A percentile compares a stretch with the other conserved stretches of the same genome.
These are phyloP conservation scores for Tuber magnatum DNA, from an alignment of 495 filamentous ascomycete genomes.

Conservation along the genomic window DNA sequence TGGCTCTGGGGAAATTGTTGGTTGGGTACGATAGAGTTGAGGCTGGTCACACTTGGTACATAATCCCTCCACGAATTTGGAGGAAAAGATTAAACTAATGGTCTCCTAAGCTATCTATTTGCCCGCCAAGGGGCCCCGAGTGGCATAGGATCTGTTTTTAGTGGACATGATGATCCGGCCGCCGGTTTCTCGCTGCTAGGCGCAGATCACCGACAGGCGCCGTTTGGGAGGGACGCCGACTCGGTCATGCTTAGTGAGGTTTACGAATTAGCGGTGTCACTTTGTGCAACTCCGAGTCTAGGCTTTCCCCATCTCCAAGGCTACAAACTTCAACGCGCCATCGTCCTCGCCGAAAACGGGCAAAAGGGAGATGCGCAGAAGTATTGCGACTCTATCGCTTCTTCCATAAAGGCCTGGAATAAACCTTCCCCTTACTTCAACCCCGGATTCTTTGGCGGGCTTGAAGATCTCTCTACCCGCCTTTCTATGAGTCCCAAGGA, in stretches of 20 bases:
- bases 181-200: conserved; percentile 76
- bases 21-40: conserved; percentile 78
- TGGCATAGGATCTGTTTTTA: conserved; percentile 54
- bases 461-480: conserved; percentile 77
- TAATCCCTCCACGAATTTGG: conserved; percentile 45
- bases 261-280: conserved; percentile 71
- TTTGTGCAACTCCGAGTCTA: conserved; percentile 28
- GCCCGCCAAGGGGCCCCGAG: conserved; percentile 47
- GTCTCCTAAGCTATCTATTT: conserved; percentile 48
- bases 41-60: conserved; percentile 82
- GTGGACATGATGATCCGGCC: conserved; percentile 74
- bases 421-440: conserved; percentile 79
- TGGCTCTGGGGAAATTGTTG: conserved; percentile 76
- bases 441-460: conserved; percentile 57
- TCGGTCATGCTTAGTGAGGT: conserved; percentile 81
- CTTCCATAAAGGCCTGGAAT: conserved; percentile 73
- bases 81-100: background rate
- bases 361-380: conserved; percentile 72
- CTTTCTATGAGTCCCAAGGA: conserved; percentile 78
- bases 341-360: conserved; percentile 73
- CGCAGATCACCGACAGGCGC: conserved; percentile 59
- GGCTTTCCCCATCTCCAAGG: conserved; percentile 68
- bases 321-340: conserved; percentile 84
- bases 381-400: conserved; percentile 80
- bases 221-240: conserved; percentile 70